Conservation (phyloP, 2,329 filamentous ascomycete genomes). For the Cordyceps farinosa region DNA sequence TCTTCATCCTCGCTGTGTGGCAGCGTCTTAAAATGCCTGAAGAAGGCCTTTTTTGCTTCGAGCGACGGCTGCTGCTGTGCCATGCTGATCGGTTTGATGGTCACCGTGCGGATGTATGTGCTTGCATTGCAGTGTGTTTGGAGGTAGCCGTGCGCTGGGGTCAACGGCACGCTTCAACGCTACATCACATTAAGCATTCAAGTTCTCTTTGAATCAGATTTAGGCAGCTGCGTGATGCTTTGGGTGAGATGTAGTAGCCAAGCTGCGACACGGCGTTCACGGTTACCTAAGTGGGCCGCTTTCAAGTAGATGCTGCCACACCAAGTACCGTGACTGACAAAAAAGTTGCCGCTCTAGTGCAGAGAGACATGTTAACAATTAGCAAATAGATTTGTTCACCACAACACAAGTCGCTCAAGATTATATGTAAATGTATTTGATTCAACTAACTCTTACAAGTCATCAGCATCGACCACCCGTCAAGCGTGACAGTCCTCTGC, state of each 20-base stretch:
- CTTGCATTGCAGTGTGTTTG: neutral
- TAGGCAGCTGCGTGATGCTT: too few species aligned
- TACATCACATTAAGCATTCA: neutral
- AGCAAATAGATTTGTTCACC: too few species aligned
- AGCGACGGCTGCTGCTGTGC: slow-evolving; percentile 22
- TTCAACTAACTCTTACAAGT: neutral
- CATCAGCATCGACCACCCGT: neutral
- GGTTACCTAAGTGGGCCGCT: too few species aligned
- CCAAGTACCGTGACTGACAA: too few species aligned
- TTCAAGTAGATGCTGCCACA: too few species aligned
- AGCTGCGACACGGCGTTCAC: too few species aligned
- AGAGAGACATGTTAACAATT: too few species aligned
- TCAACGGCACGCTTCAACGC: neutral
- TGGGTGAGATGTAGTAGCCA: too few species aligned
- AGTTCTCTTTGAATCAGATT: too few species aligned
- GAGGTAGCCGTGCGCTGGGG: neutral
- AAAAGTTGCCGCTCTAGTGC: too few species aligned
- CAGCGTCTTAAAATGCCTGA: slow-evolving; percentile 37
- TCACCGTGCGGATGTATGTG: neutral
- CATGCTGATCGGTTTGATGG: slow-evolving; percentile 22
- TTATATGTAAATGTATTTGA: neutral
- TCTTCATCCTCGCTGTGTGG: slow-evolving; percentile 31
- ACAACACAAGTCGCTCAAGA: neutral
- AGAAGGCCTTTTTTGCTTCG: slow-evolving; percentile 45
- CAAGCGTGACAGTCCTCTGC: neutral